phyloP scores from a whole-genome alignment of 225 moss, liverwort and hornwort species.

The Pseudisothecium myosuroides region DNA sequence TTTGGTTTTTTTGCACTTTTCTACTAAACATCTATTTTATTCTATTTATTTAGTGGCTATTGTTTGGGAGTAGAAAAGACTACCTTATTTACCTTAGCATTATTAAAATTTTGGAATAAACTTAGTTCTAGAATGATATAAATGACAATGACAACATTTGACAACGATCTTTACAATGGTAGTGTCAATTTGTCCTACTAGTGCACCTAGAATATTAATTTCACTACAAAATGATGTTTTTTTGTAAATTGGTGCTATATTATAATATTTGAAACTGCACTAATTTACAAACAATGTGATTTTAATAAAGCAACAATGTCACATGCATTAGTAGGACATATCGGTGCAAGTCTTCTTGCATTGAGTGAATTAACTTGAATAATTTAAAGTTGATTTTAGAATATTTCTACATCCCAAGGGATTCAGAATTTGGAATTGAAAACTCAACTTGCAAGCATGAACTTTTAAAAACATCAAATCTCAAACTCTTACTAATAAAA shows the following conservation, averaged over 20 bases:
- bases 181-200: not conserved
- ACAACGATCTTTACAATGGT: not conserved
- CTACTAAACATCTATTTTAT: not conserved
- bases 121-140: not conserved
- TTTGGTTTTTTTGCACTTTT: not conserved
- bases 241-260: not conserved
- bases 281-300: not conserved
- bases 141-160: not conserved
- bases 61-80: not conserved
- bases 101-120: not conserved
- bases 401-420: not conserved
- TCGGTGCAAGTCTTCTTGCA: fast-evolving
- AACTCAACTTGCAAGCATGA: not conserved
- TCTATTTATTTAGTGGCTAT: not conserved
- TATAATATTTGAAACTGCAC: not conserved
- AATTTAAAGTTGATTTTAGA: not conserved
- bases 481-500: not conserved
- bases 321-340: not conserved
- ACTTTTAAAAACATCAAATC: not conserved
- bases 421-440: not conserved
- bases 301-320: not conserved
- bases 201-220: too few relatives aligned
- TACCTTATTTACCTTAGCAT: not conserved
- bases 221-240: not conserved
- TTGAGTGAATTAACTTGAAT: not conserved